Conservation (phyloP, 768 basidiomycete genomes). For the Rhizopogon vulgaris region DNA sequence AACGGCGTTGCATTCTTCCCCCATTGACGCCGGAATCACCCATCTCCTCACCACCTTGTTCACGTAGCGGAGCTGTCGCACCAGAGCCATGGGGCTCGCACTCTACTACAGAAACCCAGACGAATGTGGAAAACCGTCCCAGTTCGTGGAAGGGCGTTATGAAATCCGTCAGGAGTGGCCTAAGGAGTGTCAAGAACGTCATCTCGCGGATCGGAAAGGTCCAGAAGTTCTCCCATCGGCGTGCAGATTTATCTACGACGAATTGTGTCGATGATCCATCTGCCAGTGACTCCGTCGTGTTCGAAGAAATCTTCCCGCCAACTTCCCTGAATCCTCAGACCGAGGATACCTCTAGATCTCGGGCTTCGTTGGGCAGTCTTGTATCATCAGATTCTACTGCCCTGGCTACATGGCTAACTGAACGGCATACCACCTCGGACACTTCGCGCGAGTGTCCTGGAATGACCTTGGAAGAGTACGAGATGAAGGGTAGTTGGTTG, state of each 20-base stretch:
- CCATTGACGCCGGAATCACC: conserved; percentile 32
- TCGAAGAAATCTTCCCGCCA: conserved; percentile 4
- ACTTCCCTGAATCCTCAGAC: conserved; percentile 2
- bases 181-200: conserved; percentile 15
- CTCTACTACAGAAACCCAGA: conserved; percentile 12
- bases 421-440: conserved; percentile 28
- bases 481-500: conserved; percentile 43
- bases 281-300: conserved; percentile 3
- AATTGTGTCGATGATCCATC: not conserved
- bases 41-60: conserved; percentile 28
- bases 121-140: conserved; percentile 12
- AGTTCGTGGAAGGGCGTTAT: conserved; percentile 29
- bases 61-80: conserved; percentile 35
- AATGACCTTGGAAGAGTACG: conserved; percentile 44
- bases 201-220: conserved; percentile 11
- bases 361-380: conserved; percentile 21
- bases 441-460: conserved; percentile 18
- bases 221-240: conserved; percentile 6
- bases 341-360: conserved; percentile 11
- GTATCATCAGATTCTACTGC: conserved; percentile 29
- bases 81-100: conserved; percentile 34
- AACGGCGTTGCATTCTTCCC: conserved; percentile 37
- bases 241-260: not conserved
- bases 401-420: conserved; percentile 32
- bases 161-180: conserved; percentile 16